phyloP scores from a whole-genome alignment of 1,284 basidiomycete genomes.

The Cryptococcus hybrid region DNA sequence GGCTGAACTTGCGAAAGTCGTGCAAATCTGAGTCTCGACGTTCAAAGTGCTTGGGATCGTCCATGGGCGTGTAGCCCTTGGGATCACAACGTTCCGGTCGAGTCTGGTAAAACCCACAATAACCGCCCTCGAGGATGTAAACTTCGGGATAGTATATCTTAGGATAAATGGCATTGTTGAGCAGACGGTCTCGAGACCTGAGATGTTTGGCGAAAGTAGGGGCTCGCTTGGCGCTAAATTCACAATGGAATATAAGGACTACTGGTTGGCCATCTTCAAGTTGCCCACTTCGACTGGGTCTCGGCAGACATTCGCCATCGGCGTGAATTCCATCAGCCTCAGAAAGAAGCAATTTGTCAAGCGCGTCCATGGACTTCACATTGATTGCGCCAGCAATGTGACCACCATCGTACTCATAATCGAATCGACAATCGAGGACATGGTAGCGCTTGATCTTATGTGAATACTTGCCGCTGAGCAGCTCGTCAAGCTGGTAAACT shows the following conservation, averaged over 20 bases:
- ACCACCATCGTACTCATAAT: constrained; percentile 93
- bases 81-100: constrained; percentile 67
- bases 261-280: constrained; percentile 60
- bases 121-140: constrained; percentile 95
- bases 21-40: constrained; percentile 82
- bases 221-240: constrained; percentile 92
- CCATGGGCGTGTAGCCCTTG: constrained; percentile 84
- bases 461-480: constrained; percentile 71
- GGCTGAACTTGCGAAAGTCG: constrained; percentile 84
- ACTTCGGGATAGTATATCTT: constrained; percentile 95
- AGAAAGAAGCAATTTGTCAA: constrained; percentile 78
- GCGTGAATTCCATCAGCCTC: constrained; percentile 51
- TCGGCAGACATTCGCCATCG: constrained; percentile 57
- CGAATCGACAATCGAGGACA: constrained; percentile 95
- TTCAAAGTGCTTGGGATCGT: constrained; percentile 77
- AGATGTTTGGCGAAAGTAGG: constrained; percentile 94
- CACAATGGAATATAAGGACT: constrained; percentile 96
- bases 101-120: constrained; percentile 71
- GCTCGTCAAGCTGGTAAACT: constrained; percentile 62
- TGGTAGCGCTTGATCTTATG: constrained; percentile 65
- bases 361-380: constrained; percentile 75
- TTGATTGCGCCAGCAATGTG: constrained; percentile 92
- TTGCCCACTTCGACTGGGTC: constrained; percentile 78
- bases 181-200: constrained; percentile 80
- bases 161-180: constrained; percentile 87